Evolutionary conservation across 2,329 filamentous ascomycete species (phyloP), one percentile per base, ranked within the genome.

Genomic region (Cladophialophora exuberans): DNA sequence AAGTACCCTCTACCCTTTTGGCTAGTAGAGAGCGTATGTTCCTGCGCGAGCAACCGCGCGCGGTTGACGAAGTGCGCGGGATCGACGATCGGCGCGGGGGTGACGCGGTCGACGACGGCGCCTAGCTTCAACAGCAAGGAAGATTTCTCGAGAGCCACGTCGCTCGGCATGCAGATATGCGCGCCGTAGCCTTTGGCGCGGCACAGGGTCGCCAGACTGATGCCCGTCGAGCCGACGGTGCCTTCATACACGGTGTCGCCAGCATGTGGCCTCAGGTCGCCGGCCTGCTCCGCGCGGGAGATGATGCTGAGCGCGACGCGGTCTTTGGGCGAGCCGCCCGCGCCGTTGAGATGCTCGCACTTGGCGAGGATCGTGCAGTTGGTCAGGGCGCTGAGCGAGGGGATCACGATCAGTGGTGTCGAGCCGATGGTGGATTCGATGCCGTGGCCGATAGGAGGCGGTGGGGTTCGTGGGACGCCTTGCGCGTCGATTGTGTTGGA

Each of bases 211-310:
- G 94, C 94, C 7, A 99, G 80, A 13, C 92, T 97, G 65, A 99
- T 97, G 18, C 94, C 94, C 0, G 94, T 99, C 69, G 90, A 96
- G 56, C 94, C 94, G 13, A 96, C 92, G 1, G 94, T 99, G 62
- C 94, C 94, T 76, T 99, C 94, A 73, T 97, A 99, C 66, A 99
- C 91, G 38, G 89, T 95, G 71, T 99, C 94, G 58, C 93, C 93
- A 18, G 88, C 86, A 63, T 88, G 79, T 0, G 94, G 93, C 0
- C 80, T 81, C 41, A 99, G 75, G 15, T 92, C 77, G 2, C 91
- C 91, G 44, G 82, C 75, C 58, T 83, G 80, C 77, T 99, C 94
- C 38, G 92, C 94, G 70, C 85, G 77, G 54, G 84, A 76, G 69
- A 99, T 96, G 79, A 97, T 95, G 73, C 83, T 88, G 31, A 97